Percentiles rank a stretch among this genome's conserved stretches.
Evolutionary conservation across 2,329 filamentous ascomycete species (phyloP).

Genomic region (Aureobasidium pullulans): DNA sequence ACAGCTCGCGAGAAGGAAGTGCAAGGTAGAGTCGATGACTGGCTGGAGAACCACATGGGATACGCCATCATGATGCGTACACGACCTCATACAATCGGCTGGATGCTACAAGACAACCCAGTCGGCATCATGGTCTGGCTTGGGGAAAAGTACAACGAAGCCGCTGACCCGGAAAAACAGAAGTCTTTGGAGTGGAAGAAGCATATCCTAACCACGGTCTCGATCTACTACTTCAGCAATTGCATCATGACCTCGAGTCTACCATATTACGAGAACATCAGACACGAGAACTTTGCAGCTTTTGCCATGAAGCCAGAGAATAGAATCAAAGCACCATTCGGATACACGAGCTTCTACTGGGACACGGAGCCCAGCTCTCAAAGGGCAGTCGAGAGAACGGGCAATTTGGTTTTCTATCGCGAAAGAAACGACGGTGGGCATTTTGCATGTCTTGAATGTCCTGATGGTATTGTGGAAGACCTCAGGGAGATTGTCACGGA

Average conservation of each 20-base stretch:
- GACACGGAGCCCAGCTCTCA: constrained; percentile 31
- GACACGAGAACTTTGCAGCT: constrained; percentile 32
- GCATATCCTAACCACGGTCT: constrained; percentile 26
- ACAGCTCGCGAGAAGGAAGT: constrained; percentile 29
- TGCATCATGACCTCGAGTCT: constrained; percentile 32
- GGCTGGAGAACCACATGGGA: constrained; percentile 33
- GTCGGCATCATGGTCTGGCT: constrained; percentile 39
- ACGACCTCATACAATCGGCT: constrained; percentile 37
- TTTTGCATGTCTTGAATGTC: constrained; percentile 25
- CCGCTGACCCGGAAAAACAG: constrained; percentile 30
- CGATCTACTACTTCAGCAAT: constrained; percentile 33
- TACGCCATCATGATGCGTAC: constrained; percentile 38
- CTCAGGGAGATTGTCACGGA: constrained; percentile 19
- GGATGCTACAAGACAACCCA: constrained; percentile 36
- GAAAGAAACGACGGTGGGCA: constrained; percentile 23
- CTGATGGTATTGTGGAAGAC: constrained; percentile 23
- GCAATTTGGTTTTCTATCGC: constrained; percentile 32
- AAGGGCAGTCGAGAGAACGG: constrained; percentile 28
- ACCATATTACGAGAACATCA: constrained; percentile 33
- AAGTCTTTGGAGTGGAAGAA: constrained; percentile 26
- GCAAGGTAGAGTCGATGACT: constrained; percentile 29
- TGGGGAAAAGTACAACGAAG: constrained; percentile 38
- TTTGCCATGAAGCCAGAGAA: constrained; percentile 31
- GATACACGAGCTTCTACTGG: constrained; percentile 31
- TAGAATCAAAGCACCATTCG: constrained; percentile 30